Evolutionary conservation across 2,329 filamentous ascomycete species (phyloP).

Genomic region (Orbilia blumenaviensis): DNA sequence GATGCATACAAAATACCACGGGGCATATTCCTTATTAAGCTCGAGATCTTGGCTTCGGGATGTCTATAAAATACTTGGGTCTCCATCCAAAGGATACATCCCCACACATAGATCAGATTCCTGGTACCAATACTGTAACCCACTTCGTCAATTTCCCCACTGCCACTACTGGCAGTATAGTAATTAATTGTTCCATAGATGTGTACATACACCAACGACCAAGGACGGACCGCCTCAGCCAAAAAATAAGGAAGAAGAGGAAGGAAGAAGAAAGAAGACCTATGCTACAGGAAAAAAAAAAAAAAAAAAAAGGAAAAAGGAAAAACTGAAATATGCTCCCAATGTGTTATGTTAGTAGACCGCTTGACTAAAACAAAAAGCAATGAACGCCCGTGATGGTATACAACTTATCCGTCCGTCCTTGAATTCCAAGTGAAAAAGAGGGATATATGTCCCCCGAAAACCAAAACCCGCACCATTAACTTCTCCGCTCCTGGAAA

Average conservation of each 20-base stretch:
- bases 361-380: background rate
- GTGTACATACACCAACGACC: background rate
- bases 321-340: background rate
- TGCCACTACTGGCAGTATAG: constrained; percentile 3
- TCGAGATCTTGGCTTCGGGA: no score
- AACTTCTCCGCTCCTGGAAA: background rate
- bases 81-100: no score
- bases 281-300: constrained; percentile 29
- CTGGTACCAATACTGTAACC: no score
- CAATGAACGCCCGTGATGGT: constrained; percentile 23
- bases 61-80: no score
- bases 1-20: no score
- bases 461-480: background rate
- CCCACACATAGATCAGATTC: no score
- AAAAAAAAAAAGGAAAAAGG: no score
- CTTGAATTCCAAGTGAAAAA: background rate
- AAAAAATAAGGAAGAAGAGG: background rate
- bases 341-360: constrained; percentile 4
- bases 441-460: no score
- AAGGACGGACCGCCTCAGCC: background rate
- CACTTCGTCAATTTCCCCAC: background rate
- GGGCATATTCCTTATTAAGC: no score
- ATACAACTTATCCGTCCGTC: constrained; percentile 25
- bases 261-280: background rate
- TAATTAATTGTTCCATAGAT: constrained; percentile 1